Percentiles rank a stretch among this genome's conserved stretches.
Conservation (phyloP, 352 stramenopile species). For the Pythium phragmiticola region DNA sequence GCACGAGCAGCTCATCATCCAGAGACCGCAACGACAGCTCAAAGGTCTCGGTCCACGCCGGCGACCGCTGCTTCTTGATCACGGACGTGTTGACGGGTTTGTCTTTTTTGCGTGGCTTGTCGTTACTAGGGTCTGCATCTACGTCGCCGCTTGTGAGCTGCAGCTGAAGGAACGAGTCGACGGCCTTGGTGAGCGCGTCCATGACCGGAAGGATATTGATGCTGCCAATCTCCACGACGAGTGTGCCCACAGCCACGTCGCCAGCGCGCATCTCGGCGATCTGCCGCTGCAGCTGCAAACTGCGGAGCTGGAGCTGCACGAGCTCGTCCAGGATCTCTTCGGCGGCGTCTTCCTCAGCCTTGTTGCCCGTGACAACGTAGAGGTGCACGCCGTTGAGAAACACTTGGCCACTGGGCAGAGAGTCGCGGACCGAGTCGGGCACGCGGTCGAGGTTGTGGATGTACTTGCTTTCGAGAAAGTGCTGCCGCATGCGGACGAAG, state of each 20-base stretch:
- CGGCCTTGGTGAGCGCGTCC: slow-evolving; percentile 46
- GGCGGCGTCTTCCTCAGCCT: slow-evolving; percentile 60
- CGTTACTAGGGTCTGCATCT: neutral
- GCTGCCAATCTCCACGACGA: slow-evolving; percentile 57
- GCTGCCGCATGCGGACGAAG: slow-evolving; percentile 21
- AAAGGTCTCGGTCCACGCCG: slow-evolving; percentile 62
- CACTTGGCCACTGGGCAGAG: slow-evolving; percentile 43
- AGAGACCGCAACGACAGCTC: slow-evolving; percentile 51
- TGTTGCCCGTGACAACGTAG: slow-evolving; percentile 71
- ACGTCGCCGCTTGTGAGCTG: slow-evolving; percentile 16
- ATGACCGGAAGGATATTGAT: slow-evolving; percentile 70
- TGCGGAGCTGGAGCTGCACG: slow-evolving; percentile 33
- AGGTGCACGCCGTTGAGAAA: slow-evolving; percentile 73
- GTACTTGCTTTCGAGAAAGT: slow-evolving; percentile 63
- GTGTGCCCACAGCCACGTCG: slow-evolving; percentile 31
- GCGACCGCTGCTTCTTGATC: slow-evolving; percentile 59
- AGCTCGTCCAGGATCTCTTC: slow-evolving; percentile 74
- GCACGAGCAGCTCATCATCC: slow-evolving; percentile 44
- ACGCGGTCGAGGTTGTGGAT: slow-evolving; percentile 46
- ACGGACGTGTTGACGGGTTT: slow-evolving; percentile 51
- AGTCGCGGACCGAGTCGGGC: slow-evolving; percentile 28
- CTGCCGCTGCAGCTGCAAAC: slow-evolving; percentile 40
- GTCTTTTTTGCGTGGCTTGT: slow-evolving; percentile 16
- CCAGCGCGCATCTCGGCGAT: slow-evolving; percentile 34
- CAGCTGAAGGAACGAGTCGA: slow-evolving; percentile 61